Conservation (phyloP, 495 filamentous ascomycete genomes). For the Penicillium simplicissimum region DNA sequence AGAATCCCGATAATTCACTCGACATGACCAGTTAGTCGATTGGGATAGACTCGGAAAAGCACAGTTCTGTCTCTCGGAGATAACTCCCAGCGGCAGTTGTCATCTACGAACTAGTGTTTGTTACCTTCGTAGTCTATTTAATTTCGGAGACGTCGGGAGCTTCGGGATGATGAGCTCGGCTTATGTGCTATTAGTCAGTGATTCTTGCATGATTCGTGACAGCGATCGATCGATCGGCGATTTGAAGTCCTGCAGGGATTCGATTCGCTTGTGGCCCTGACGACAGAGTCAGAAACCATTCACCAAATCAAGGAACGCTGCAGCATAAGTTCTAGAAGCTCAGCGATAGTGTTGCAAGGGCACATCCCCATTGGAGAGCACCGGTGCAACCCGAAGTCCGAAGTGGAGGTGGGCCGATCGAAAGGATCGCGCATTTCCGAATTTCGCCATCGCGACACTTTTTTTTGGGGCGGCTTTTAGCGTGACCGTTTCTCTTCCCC, state of each 20-base stretch:
- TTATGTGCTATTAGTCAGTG: not conserved
- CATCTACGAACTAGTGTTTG: too few relatives aligned
- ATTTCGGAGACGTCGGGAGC: not conserved
- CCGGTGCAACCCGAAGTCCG: too few relatives aligned
- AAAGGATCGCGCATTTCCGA: slow-evolving; percentile 5
- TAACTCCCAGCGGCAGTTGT: not conserved
- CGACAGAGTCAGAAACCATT: not conserved
- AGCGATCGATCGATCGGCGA: slow-evolving; percentile 7
- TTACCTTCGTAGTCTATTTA: too few relatives aligned
- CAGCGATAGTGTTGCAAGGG: too few relatives aligned
- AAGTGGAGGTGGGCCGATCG: slow-evolving; percentile 17
- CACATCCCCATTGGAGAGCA: too few relatives aligned
- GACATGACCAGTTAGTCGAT: not conserved
- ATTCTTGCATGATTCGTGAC: not conserved
- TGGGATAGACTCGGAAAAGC: not conserved
- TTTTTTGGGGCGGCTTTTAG: slow-evolving; percentile 7
- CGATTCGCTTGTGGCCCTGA: not conserved
- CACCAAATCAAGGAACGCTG: not conserved
- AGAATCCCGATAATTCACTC: not conserved
- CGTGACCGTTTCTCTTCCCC: slow-evolving; percentile 2
- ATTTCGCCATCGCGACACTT: slow-evolving; percentile 28
- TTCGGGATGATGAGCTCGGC: not conserved
- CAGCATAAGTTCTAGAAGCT: too few relatives aligned
- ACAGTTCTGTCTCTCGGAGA: not conserved
- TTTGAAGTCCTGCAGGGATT: not conserved